Evolutionary conservation across 768 basidiomycete species (phyloP).

Genomic region (Scleroderma bovista): DNA sequence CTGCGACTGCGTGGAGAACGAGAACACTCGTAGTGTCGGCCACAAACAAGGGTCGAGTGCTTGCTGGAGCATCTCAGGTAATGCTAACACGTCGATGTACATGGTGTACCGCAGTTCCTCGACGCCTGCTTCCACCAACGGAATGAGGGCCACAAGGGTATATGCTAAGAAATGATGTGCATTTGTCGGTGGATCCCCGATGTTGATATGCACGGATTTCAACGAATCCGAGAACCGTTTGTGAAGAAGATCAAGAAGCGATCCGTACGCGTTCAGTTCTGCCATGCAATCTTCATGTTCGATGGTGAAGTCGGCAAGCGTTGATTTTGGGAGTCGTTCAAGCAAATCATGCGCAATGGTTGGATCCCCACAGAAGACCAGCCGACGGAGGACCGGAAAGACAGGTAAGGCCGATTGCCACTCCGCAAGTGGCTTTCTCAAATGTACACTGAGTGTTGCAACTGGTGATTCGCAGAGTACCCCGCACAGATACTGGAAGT

Average conservation of each 20-base stretch:
- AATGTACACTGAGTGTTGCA: background rate
- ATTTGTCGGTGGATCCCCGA: background rate
- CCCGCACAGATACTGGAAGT: background rate
- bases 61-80: background rate
- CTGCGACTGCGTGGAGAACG: background rate
- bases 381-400: background rate
- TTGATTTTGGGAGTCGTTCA: background rate
- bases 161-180: background rate
- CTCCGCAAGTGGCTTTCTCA: background rate
- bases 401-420: background rate
- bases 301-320: background rate
- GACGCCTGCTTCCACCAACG: slow-evolving; percentile 1
- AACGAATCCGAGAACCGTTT: background rate
- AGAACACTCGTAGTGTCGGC: slow-evolving; percentile 3
- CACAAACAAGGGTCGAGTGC: slow-evolving; percentile 4
- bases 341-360: slow-evolving; percentile 1
- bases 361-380: slow-evolving; percentile 1
- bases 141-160: background rate
- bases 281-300: too few species aligned
- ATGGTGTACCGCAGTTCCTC: slow-evolving; percentile 1
- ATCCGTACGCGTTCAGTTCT: too few species aligned
- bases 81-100: background rate
- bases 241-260: background rate
- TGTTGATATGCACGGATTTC: slow-evolving; percentile 4
- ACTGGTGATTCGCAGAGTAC: background rate